Base-by-base conservation (phyloP, 192 early-diverging fungal genomes). In the Rhizophagus clarus region DNA sequence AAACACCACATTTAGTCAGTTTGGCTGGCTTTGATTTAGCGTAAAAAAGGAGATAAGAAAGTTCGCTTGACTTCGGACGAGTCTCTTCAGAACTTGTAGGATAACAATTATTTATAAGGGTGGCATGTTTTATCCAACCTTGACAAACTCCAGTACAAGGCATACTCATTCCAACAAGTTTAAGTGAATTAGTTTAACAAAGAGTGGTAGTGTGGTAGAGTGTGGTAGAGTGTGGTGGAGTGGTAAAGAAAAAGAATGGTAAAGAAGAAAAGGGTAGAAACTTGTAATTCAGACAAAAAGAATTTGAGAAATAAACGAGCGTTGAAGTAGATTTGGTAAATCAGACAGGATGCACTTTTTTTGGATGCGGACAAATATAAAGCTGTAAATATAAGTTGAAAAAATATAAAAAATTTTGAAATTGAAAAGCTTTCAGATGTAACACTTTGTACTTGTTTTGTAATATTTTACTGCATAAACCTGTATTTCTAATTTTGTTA, bases 31-130 rank as follows among this genome's bases (percentile, higher is more conserved):
- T 93, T 68, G 93, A 90, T 60, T 90, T 91, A 32, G 94, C 94
- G 81, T 98, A 98, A 85, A 94, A 97, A 11, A 95, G 87, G 64
- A 98, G 88, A 74, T 94, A 93, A 24, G 95, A 96, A 8, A 98
- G 92, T 79, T 94, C 91, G 71, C 89, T 92, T 66, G 91, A 87
- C 76, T 92, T 94, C 56, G 97, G 94, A 40, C 87, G 87, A 17
- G 85, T 90, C 75, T 92, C 92, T 9, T 90, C 93, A 11, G 92
- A 86, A 31, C 85, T 85, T 0, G 84, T 83, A 28, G 89, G 92
- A 79, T 91, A 95, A 76, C 94, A 95, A 74, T 88, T 91, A 80
- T 94, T 92, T 82, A 95, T 88, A 72, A 95, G 88, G 32, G 88
- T 86, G 73, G 93, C 93, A 86, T 95, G 94, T 81, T 94, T 94